Evolutionary conservation across 2,329 filamentous ascomycete genomes (phyloP).

Genomic region (Canariomyces notabilis): DNA sequence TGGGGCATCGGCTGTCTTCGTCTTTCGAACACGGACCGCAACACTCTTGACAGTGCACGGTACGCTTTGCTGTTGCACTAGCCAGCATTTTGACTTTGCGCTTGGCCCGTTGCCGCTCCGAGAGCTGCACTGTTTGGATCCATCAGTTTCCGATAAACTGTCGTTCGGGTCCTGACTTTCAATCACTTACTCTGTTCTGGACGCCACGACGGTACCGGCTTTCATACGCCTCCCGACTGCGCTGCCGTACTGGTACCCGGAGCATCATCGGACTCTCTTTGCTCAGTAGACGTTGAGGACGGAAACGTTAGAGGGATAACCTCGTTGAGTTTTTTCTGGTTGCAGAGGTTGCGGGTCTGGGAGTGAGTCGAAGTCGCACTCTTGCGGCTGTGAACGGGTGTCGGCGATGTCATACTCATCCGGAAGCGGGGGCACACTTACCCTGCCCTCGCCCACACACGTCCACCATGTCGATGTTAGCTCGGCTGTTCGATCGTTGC

Average conservation of each 20-base stretch:
- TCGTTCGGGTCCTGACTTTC: slow-evolving; percentile 1
- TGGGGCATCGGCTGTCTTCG: slow-evolving; percentile 17
- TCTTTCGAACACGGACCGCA: slow-evolving; percentile 5
- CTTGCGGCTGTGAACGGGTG: neutral
- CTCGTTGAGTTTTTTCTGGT: neutral
- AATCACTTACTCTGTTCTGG: no score
- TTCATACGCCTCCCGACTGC: neutral
- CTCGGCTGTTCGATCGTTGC: slow-evolving; percentile 73
- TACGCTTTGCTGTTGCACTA: neutral
- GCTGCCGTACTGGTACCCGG: neutral
- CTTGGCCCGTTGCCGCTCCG: slow-evolving; percentile 12
- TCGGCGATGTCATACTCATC: slow-evolving; percentile 53
- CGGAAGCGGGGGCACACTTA: slow-evolving; percentile 68
- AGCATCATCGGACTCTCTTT: neutral
- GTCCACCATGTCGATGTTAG: slow-evolving; percentile 73
- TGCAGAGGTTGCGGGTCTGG: neutral
- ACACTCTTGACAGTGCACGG: neutral
- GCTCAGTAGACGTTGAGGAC: neutral
- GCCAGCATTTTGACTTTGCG: slow-evolving; percentile 10
- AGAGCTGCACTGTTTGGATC: slow-evolving; percentile 17
- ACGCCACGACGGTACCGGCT: no score
- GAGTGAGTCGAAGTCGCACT: neutral
- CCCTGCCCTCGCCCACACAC: slow-evolving; percentile 80
- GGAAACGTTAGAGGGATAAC: neutral
- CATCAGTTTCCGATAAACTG: slow-evolving; percentile 3